Conservation (phyloP, 1,284 basidiomycete genomes). For the Cutaneotrichosporon mucoides region DNA sequence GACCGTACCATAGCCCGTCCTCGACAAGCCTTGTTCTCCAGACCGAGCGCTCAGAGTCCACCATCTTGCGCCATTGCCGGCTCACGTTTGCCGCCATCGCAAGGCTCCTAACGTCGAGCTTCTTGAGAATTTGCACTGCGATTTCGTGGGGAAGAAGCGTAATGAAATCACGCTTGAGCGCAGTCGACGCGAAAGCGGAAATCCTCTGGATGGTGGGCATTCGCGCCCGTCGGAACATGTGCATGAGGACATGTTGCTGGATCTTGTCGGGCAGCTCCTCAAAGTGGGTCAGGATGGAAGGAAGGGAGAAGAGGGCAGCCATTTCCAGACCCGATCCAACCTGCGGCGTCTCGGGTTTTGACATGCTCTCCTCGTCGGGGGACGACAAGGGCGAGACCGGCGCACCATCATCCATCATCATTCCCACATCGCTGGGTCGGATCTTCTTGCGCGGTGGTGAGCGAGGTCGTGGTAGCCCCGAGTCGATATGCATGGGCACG, state of each 20-base stretch:
- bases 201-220: conserved; percentile 47
- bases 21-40: conserved; percentile 42
- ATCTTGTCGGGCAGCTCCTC: conserved; percentile 46
- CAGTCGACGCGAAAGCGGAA: conserved; percentile 37
- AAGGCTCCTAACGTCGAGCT: conserved; percentile 35
- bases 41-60: conserved; percentile 41
- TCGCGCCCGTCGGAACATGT: conserved; percentile 43
- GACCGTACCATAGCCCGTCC: conserved; percentile 40
- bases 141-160: conserved; percentile 43
- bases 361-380: conserved; percentile 27
- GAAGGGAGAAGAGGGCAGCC: conserved; percentile 44
- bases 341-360: neutral
- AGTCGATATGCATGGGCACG: conserved; percentile 1
- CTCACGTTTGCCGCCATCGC: conserved; percentile 37
- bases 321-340: conserved; percentile 42
- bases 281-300: conserved; percentile 39
- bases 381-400: conserved; percentile 33
- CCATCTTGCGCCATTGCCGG: conserved; percentile 41
- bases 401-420: conserved; percentile 1
- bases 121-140: conserved; percentile 43
- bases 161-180: conserved; percentile 47
- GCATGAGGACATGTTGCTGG: conserved; percentile 49
- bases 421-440: conserved; percentile 20
- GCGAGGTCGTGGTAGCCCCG: conserved; percentile 1
- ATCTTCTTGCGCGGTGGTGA: conserved; percentile 44